A percentile compares a stretch with the other conserved stretches of the same genome.
phyloP scores from a whole-genome alignment of 306 rosid genomes.

The Carpinus viminea region DNA sequence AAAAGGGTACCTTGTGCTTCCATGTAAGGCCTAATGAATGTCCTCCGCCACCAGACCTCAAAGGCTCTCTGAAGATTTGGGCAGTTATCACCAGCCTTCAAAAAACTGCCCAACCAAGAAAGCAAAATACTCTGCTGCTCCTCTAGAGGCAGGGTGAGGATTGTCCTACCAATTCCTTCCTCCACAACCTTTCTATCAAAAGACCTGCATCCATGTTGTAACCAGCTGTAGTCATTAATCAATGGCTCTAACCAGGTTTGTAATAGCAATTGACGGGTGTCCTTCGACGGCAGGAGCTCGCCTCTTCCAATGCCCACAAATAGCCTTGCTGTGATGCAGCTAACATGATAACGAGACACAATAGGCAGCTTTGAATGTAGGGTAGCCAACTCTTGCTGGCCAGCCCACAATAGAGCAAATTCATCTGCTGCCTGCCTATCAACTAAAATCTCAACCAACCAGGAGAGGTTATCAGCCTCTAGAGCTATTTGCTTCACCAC shows the following conservation, averaged over 20 bases:
- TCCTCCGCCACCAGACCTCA: constrained; percentile 96
- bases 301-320: constrained; percentile 87
- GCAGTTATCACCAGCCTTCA: constrained; percentile 83
- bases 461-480: constrained; percentile 78
- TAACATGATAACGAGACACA: constrained; percentile 63
- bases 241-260: constrained; percentile 94
- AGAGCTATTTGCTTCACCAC: constrained; percentile 65
- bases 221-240: constrained; percentile 82
- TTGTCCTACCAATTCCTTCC: constrained; percentile 94
- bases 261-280: constrained; percentile 61
- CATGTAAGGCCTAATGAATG: constrained; percentile 68
- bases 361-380: constrained; percentile 65
- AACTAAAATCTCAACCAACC: constrained; percentile 85
- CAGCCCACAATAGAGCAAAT: constrained; percentile 76
- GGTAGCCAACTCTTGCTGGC: constrained; percentile 73
- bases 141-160: constrained; percentile 88
- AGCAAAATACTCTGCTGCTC: constrained; percentile 86
- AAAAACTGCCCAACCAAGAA: constrained; percentile 81
- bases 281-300: constrained; percentile 73
- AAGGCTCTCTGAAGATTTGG: constrained; percentile 93
- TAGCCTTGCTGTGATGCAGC: constrained; percentile 75
- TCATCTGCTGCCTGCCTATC: constrained; percentile 86
- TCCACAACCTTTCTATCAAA: constrained; percentile 87
- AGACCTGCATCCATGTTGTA: constrained; percentile 77
- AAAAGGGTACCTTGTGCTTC: constrained; percentile 53